Conservation (phyloP, 164 flowering plant genomes). For the Liquidambar formosana region DNA sequence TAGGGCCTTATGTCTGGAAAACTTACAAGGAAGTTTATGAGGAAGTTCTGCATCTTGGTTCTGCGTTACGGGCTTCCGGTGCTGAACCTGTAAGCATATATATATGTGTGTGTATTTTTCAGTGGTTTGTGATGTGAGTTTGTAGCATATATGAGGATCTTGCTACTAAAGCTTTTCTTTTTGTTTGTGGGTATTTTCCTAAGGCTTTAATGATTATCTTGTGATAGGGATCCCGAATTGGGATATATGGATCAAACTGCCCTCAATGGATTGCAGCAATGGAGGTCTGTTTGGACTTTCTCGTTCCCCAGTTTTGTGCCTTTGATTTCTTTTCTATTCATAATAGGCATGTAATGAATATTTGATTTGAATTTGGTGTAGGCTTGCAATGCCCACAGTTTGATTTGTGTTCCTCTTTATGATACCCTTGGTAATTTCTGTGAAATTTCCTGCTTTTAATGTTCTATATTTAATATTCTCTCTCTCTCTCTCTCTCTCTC, state of each 20-base stretch:
- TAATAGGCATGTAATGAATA: not conserved
- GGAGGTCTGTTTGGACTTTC: constrained; percentile 58
- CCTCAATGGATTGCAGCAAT: constrained; percentile 94
- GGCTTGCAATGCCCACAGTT: constrained; percentile 87
- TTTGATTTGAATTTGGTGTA: constrained; percentile 25
- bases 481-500: no score
- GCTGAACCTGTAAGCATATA: constrained; percentile 74
- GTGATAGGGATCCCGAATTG: constrained; percentile 70
- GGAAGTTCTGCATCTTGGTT: constrained; percentile 70
- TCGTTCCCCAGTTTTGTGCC: not conserved
- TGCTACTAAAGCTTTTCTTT: not conserved
- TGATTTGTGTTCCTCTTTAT: constrained; percentile 92
- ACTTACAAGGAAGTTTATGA: constrained; percentile 80
- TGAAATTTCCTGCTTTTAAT: not conserved
- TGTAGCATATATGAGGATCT: no score
- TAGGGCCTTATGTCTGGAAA: constrained; percentile 87
- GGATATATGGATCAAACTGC: constrained; percentile 91
- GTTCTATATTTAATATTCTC: not conserved
- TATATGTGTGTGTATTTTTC: not conserved
- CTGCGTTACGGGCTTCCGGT: constrained; percentile 76
- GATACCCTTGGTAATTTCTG: constrained; percentile 77
- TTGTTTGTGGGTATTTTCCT: not conserved
- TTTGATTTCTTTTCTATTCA: not conserved
- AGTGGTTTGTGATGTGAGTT: no score
- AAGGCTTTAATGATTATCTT: not conserved